A percentile compares a stretch with the other conserved stretches of the same genome.
Evolutionary conservation across 257 asterid species (phyloP).

Genomic region (Pogostemon cablin): DNA sequence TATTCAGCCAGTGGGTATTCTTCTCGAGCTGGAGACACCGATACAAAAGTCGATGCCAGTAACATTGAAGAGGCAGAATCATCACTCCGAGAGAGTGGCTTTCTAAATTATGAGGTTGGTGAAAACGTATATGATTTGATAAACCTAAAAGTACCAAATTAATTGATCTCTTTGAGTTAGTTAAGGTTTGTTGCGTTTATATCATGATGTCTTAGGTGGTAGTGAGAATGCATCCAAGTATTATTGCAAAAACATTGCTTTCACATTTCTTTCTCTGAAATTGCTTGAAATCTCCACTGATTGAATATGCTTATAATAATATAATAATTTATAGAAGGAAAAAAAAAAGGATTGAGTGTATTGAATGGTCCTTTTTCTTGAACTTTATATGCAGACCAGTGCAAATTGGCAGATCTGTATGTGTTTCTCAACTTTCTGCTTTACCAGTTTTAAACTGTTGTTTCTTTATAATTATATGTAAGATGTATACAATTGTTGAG

Average conservation of each 20-base stretch:
- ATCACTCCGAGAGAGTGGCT: conserved; percentile 91
- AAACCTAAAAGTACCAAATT: neutral
- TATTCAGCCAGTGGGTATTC: conserved; percentile 90
- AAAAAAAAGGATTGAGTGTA: too few relatives aligned
- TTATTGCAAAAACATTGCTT: too few relatives aligned
- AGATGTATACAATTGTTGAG: neutral
- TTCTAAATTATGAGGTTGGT: conserved; percentile 83
- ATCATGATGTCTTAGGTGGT: neutral
- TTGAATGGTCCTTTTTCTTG: too few relatives aligned
- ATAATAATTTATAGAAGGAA: too few relatives aligned
- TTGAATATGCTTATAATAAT: too few relatives aligned
- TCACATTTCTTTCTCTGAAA: neutral
- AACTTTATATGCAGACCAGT: neutral
- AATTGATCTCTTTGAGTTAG: neutral
- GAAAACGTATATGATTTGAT: neutral
- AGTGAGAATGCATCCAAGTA: too few relatives aligned
- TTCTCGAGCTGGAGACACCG: conserved; percentile 77
- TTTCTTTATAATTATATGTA: neutral
- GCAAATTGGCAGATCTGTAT: neutral
- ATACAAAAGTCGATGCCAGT: conserved; percentile 64
- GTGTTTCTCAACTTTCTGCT: conserved; percentile 1
- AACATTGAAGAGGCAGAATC: conserved; percentile 97
- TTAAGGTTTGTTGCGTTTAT: neutral
- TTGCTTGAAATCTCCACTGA: conserved; percentile 1
- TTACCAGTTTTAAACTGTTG: neutral